Conservation (phyloP, 2,329 filamentous ascomycete species). For the Parasarocladium wereldwijsianum region DNA sequence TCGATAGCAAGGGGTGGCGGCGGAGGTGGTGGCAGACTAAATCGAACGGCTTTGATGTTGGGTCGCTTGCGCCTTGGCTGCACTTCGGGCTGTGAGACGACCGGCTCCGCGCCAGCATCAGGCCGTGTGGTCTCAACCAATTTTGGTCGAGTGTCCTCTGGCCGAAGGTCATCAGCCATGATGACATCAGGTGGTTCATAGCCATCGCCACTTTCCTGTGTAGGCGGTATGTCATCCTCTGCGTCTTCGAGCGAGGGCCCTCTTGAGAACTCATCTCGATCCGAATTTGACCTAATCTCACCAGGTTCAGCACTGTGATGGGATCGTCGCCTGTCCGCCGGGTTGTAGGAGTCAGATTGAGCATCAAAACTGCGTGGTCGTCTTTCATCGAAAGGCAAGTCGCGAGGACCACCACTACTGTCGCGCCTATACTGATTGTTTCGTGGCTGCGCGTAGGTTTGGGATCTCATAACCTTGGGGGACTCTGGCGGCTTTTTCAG, state of each 20-base stretch:
- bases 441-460: constrained; percentile 31
- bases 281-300: constrained; percentile 26
- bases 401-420: constrained; percentile 15
- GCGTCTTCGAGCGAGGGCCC: constrained; percentile 1
- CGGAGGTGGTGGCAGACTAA: constrained; percentile 24
- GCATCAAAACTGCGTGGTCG: constrained; percentile 39
- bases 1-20: constrained; percentile 10
- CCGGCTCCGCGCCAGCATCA: constrained; percentile 2
- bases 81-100: constrained; percentile 5
- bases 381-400: constrained; percentile 25
- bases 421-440: constrained; percentile 21
- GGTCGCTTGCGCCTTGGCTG: constrained; percentile 15
- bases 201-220: too few relatives aligned
- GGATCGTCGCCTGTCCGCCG: constrained; percentile 21
- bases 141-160: too few relatives aligned
- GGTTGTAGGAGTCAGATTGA: constrained; percentile 25
- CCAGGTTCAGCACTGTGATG: constrained; percentile 31
- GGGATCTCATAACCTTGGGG: constrained; percentile 34
- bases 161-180: too few relatives aligned
- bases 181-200: too few relatives aligned
- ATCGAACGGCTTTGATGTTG: constrained; percentile 18
- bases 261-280: constrained; percentile 21
- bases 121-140: not conserved
- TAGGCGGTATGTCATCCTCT: too few relatives aligned
- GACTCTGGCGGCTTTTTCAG: constrained; percentile 36